Evolutionary conservation across 805 yeast species (phyloP), one percentile per base, ranked within the genome.

Genomic region (Pichia cephalocereana): DNA sequence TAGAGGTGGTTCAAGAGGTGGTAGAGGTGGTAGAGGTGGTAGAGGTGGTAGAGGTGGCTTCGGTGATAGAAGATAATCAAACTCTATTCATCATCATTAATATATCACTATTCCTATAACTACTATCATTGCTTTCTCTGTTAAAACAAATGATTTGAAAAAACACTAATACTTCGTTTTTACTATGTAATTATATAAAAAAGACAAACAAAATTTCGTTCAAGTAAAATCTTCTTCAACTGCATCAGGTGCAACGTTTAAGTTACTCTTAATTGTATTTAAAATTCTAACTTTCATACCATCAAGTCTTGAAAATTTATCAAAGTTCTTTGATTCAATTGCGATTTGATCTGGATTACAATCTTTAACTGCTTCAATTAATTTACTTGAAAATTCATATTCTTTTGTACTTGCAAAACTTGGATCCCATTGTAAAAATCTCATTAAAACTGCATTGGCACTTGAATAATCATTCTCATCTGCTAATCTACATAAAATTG

Each of bases 211-310:
- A 11, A 14, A 15, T 27, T 23, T 18, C n/a, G 32, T n/a, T 45
- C 50, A 66, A 31, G 69, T 65, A 51, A 66, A 63, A 49, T 66
- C 70, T 44, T 65, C 69, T 43, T 65, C 70, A 28, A 63, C 44
- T 23, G 58, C 56, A 38, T 59, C 67, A 7, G 68, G 66, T 10
- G 62, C 63, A 17, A 60, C 59, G 27, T 49, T 48, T 12, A 66
- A 57, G 44, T 61, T 55, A 18, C 57, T 80, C 77, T 93, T 93
- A 58, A 93, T 82, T 67, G 83, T 84, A 57, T 91, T 74, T 55
- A 93, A 74, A 45, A 93, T 70, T 30, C 85, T 80, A 12, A 96
- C 86, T 70, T 86, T 88, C 83, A 96, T 84, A 60, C 84, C 86
- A 63, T 93, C 99, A 48, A 93, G 77, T 65, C 88, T 88, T 54